Evolutionary conservation across 2,329 filamentous ascomycete species (phyloP), one percentile per base, ranked within the genome.

Genomic region (Cercospora brassicicola): DNA sequence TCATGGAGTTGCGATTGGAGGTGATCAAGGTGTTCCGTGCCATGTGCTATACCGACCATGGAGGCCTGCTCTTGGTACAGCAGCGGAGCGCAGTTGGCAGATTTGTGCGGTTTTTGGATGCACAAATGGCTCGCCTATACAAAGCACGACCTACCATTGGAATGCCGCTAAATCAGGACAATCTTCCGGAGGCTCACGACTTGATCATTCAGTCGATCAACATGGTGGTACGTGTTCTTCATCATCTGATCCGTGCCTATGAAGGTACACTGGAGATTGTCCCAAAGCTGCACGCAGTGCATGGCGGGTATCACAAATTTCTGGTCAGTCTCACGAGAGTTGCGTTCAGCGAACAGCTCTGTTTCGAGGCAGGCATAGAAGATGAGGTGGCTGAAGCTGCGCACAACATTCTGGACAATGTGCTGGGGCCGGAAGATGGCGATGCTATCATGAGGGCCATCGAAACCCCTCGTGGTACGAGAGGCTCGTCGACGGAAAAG

Each of bases 371-470:
- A 1, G 90, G 90, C 0, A 90, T 96, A 63, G 90, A 91, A 39
- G 87, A 90, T 30, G 91, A 92, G 71, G 92, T 93, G 0, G 87
- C 90, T 1, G 91, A 94, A 71, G 89, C 90, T 79, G 94, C 95
- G 3, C 90, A 94, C 73, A 88, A 91, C 75, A 83, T 99, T 70
- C 79, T 98, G 45, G 93, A 97, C 77, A 84, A 92, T 69, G 88
- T 89, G 2, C 87, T 97, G 23, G 95, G 91, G 63, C 90, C 93
- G 0, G 91, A 96, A 72, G 90, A 91, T 76, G 89, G 89, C 0
- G 89, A 91, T 76, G 87, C 85, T 10, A 80, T 90, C 57, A 74
- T 81, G 11, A 74, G 76, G 61, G 83, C 83, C 3, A 83, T 85
- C 62, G 76, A 78, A 66, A 80, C 78, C 28, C 77, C 78, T 39